Conservation (phyloP, 495 filamentous ascomycete genomes). For the Poronia punctata region DNA sequence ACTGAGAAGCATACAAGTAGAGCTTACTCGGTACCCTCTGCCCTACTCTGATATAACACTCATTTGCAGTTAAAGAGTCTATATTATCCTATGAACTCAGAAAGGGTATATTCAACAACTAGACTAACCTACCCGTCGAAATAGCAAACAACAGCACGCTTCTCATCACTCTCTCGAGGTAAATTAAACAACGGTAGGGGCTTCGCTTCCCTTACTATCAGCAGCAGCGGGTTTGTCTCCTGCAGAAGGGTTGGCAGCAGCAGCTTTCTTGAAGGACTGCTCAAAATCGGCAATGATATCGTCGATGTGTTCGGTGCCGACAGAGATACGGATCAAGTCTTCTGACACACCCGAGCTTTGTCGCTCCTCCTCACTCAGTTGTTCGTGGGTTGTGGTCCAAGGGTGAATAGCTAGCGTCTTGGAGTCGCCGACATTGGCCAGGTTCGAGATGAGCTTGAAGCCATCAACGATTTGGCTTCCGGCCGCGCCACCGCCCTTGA, state of each 20-base stretch:
- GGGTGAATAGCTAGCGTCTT: slow-evolving; percentile 97
- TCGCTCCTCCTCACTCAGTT: slow-evolving; percentile 79
- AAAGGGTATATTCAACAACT: slow-evolving; percentile 9
- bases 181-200: slow-evolving; percentile 30
- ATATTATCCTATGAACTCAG: background rate
- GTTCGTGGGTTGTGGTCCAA: slow-evolving; percentile 94
- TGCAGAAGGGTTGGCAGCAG: slow-evolving; percentile 25
- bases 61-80: no score
- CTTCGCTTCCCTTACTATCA: slow-evolving; percentile 27
- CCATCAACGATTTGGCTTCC: slow-evolving; percentile 86
- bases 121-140: background rate
- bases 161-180: background rate
- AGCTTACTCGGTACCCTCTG: no score
- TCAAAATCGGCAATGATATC: slow-evolving; percentile 96
- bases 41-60: no score
- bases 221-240: slow-evolving; percentile 9
- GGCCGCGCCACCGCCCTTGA: slow-evolving; percentile 77
- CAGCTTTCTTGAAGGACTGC: slow-evolving; percentile 68
- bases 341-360: slow-evolving; percentile 76
- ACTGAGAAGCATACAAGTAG: no score
- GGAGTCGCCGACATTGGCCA: slow-evolving; percentile 72
- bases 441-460: slow-evolving; percentile 90
- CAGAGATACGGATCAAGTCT: slow-evolving; percentile 91
- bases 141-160: background rate
- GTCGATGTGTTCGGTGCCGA: slow-evolving; percentile 94